A percentile compares a stretch with the other conserved stretches of the same genome.
Conservation (phyloP, 2,329 filamentous ascomycete species). For the Fusarium multiceps region DNA sequence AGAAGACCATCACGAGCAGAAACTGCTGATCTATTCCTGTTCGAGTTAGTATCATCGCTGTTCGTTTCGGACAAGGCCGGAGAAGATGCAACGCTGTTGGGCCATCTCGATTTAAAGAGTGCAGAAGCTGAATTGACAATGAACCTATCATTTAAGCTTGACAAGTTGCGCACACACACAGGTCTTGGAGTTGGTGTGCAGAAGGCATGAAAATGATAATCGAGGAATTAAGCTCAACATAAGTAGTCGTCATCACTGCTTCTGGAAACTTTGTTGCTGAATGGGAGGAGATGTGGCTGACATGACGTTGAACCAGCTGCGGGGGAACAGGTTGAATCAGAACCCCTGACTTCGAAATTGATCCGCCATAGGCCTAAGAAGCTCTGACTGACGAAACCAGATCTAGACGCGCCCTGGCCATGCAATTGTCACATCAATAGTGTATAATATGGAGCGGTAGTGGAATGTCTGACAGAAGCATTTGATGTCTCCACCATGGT, state of each 20-base stretch:
- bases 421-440: not conserved
- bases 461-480: not conserved
- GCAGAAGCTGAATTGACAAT: not conserved
- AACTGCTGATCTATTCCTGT: not conserved
- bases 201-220: not conserved
- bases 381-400: not conserved
- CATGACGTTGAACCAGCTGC: not conserved
- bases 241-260: not conserved
- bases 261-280: not conserved
- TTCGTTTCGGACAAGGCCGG: not conserved
- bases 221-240: not conserved
- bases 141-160: not conserved
- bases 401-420: not conserved
- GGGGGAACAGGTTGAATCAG: not conserved
- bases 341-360: not conserved
- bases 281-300: not conserved
- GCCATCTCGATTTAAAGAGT: not conserved
- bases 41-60: not conserved
- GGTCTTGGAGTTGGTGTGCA: not conserved
- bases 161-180: not conserved
- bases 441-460: not conserved
- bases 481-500: not conserved
- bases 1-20: not conserved
- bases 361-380: not conserved
- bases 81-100: not conserved